Conservation (phyloP, 2,329 filamentous ascomycete species). For the Aspergillus sp. region DNA sequence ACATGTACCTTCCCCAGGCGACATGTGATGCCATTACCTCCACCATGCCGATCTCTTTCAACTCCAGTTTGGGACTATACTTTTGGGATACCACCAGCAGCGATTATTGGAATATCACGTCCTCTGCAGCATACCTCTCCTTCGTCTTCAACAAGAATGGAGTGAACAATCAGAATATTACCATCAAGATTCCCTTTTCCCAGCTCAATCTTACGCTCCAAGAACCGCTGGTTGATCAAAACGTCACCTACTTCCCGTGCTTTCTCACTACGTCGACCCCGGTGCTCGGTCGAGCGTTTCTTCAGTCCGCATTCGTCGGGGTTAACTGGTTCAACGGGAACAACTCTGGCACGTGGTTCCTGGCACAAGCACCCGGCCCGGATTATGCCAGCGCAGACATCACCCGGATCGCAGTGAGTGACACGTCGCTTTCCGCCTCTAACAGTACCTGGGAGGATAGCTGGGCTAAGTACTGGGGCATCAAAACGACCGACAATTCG, state of each 20-base stretch:
- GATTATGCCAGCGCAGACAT: not conserved
- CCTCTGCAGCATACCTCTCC: conserved; percentile 25
- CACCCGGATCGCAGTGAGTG: not conserved
- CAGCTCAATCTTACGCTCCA: conserved; percentile 26
- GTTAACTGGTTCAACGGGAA: conserved; percentile 22
- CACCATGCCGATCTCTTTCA: conserved; percentile 42
- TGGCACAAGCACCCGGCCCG: conserved; percentile 29
- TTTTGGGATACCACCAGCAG: conserved; percentile 42
- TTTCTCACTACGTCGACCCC: conserved; percentile 12
- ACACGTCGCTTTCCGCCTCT: not conserved
- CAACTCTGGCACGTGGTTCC: conserved; percentile 18
- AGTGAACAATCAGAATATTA: conserved; percentile 14
- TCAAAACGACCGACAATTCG: not conserved
- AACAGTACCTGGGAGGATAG: not conserved
- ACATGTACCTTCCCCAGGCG: conserved; percentile 43
- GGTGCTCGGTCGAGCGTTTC: conserved; percentile 26
- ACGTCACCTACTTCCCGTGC: conserved; percentile 27
- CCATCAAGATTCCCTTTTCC: conserved; percentile 24
- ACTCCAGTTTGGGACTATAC: conserved; percentile 43
- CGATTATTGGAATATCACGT: conserved; percentile 20
- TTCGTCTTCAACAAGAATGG: conserved; percentile 24
- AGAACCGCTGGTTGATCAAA: conserved; percentile 20
- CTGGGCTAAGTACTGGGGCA: not conserved
- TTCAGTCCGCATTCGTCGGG: conserved; percentile 28
- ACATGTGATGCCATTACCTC: conserved; percentile 46